Percentiles rank a stretch among this genome's conserved stretches.
Conservation (phyloP, 306 rosid species). For the Fagus crenata region DNA sequence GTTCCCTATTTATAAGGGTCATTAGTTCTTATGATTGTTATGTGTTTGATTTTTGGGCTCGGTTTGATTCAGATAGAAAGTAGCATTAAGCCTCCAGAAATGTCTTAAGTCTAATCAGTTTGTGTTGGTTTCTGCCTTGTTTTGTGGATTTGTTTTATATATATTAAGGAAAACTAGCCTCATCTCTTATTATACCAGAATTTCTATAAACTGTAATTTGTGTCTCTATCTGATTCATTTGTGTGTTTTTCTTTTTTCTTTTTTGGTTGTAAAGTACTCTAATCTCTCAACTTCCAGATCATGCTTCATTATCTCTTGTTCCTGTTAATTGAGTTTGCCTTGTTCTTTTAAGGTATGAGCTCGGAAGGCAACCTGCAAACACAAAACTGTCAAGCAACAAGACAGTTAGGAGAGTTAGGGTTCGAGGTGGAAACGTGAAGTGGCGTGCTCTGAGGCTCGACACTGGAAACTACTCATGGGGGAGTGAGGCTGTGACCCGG, state of each 20-base stretch:
- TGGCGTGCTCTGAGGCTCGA: constrained; percentile 75
- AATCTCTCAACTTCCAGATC: neutral
- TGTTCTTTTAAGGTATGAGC: constrained; percentile 49
- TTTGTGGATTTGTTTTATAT: neutral
- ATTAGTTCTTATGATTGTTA: neutral
- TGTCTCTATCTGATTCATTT: neutral
- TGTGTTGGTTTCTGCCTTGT: neutral
- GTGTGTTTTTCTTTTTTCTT: neutral
- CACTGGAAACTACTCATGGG: constrained; percentile 67
- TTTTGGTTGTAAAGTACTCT: neutral
- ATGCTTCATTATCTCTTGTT: neutral
- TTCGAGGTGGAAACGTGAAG: constrained; percentile 65
- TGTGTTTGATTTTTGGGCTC: neutral
- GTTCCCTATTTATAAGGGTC: neutral
- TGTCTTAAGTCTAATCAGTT: neutral
- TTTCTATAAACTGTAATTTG: neutral
- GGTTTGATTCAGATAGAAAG: neutral
- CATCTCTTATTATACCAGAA: neutral
- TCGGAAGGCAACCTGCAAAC: constrained; percentile 68
- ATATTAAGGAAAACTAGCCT: neutral
- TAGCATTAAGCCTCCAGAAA: neutral
- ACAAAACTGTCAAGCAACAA: constrained; percentile 66
- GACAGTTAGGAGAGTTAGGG: constrained; percentile 58
- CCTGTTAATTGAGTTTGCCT: neutral
- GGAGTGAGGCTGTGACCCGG: constrained; percentile 61